Base-by-base conservation (phyloP, 164 flowering plant species). In the Vitis cinerea region DNA sequence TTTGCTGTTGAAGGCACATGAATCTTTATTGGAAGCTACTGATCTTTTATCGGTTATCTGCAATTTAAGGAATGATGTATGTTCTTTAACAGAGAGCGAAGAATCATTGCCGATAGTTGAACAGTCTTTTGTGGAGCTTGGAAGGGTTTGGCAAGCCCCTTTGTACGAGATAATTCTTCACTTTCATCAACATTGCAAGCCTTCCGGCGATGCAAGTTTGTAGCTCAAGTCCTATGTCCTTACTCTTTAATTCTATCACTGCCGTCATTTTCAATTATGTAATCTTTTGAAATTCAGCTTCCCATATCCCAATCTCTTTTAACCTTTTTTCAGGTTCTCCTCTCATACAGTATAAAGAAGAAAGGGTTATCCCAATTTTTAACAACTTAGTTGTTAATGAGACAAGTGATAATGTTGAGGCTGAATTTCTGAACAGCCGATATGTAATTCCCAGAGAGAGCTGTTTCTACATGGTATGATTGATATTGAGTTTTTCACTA, bases 141-240 rank as follows among this genome's bases (percentile, higher is more conserved):
- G 89, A 55, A 77, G 71, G 53, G 82, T 85, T 73, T 95, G 96
- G 98, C 99, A 93, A 75, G 91, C 98, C 52, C 91, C 89, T 53
- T 55, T 88, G 48, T 91, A 79, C 69, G 97, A 88, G 64, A 91
- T 95, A 14, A 78, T 79, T 76, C 83, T 91, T 7, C 71, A 82
- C 63, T 71, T 70, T 69, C 61, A 12, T 47, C 70, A 27, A 17
- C 71, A 55, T 37, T 12, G 51, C 14, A 49, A 61, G 54, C 68
- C 52, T 16, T 52, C 10, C 3, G 78, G 66, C 14, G 75, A 78
- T 66, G 80, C 68, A 83, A 93, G 95, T 86, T 64, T 14, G 74
- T 74, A 27, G 8, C 8, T 30, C 11, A 63, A 19, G 49, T 30
- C 11, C 13, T 69, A 12, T 12, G 23, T 9, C n/a, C 19, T 19